Conservation (phyloP, 192 early-diverging fungal species). For the Backusella morwellensis region DNA sequence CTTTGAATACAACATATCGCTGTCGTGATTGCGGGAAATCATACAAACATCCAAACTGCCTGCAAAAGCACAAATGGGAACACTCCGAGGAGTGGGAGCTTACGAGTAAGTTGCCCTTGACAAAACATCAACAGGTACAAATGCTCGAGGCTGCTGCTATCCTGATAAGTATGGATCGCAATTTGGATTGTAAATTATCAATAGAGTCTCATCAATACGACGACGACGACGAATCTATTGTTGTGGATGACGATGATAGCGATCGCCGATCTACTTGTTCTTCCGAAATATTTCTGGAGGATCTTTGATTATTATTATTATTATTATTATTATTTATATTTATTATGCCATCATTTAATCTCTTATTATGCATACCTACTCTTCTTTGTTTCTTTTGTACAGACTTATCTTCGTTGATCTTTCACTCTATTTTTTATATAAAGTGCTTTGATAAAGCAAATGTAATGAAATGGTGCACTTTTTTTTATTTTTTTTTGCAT, state of each 20-base stretch:
- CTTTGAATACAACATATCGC: conserved; percentile 7
- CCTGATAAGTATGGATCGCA: conserved; percentile 48
- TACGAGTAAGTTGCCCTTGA: conserved; percentile 51
- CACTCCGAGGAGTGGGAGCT: conserved; percentile 64
- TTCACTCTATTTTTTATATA: background rate
- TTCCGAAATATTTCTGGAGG: conserved; percentile 3
- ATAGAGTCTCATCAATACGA: background rate
- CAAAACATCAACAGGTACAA: conserved; percentile 69
- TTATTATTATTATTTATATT: background rate
- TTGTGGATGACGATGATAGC: background rate
- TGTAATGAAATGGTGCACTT: no score
- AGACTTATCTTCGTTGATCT: background rate
- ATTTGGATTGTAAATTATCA: background rate
- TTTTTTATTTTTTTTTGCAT: no score
- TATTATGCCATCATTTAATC: background rate
- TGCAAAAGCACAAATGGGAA: conserved; percentile 67
- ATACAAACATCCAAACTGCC: conserved; percentile 63
- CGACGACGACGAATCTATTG: conserved; percentile 4
- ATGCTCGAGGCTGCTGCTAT: conserved; percentile 65
- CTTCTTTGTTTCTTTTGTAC: background rate
- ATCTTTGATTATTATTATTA: background rate
- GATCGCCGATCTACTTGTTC: background rate
- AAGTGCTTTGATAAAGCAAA: background rate
- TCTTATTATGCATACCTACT: background rate
- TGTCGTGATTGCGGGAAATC: conserved; percentile 61